These are phyloP conservation scores for Trametopsis cervina DNA, from an alignment of 768 basidiomycete genomes.

Conservation along the genomic window DNA sequence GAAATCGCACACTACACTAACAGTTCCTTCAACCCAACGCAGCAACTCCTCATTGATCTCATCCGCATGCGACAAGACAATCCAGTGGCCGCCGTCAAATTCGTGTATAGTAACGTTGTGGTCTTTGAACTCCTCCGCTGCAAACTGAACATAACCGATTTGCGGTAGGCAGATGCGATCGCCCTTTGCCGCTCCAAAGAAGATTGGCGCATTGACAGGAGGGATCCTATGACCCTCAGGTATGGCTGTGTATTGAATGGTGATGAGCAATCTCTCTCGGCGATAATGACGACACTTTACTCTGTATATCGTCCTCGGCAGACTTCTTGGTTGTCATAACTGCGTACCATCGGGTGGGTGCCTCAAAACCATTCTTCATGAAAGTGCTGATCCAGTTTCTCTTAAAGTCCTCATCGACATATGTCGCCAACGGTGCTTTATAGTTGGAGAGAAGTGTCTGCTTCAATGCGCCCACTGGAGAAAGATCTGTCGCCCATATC, in stretches of 20 bases:
- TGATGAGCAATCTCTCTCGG: no score
- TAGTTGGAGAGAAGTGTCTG: neutral
- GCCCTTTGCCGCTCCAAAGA: constrained; percentile 1
- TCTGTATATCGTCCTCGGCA: no score
- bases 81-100: constrained; percentile 9
- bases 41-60: no score
- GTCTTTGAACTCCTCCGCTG: constrained; percentile 2
- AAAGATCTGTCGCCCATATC: no score
- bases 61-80: constrained; percentile 4
- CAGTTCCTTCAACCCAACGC: no score
- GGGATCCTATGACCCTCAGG: neutral
- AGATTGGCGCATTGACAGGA: neutral
- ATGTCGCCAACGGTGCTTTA: neutral
- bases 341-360: constrained; percentile 2
- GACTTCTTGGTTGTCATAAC: neutral
- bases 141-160: neutral
- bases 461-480: neutral
- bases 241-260: no score
- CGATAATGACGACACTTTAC: no score
- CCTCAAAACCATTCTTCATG: no score
- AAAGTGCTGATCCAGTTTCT: neutral
- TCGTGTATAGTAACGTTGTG: constrained; percentile 5
- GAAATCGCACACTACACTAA: no score
- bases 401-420: neutral
- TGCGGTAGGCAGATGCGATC: constrained; percentile 1